Conservation (phyloP, 495 filamentous ascomycete species). For the Tuber brumale region DNA sequence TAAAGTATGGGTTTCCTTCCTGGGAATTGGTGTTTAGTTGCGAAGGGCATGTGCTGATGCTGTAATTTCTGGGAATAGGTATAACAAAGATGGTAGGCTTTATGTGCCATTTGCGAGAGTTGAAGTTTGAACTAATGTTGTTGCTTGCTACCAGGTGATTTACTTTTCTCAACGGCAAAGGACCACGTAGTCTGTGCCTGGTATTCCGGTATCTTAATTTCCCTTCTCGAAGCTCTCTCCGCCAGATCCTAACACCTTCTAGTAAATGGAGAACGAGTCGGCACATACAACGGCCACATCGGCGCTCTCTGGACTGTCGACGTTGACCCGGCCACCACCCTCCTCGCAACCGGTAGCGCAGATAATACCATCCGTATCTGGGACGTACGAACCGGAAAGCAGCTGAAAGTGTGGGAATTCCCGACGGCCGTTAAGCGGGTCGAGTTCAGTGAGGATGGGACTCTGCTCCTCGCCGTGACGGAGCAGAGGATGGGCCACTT, state of each 20-base stretch:
- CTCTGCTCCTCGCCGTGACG: constrained; percentile 79
- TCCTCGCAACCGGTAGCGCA: constrained; percentile 90
- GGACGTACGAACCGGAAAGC: constrained; percentile 89
- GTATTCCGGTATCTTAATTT: constrained; percentile 52
- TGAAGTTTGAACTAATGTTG: constrained; percentile 13
- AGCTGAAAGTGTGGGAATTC: constrained; percentile 95
- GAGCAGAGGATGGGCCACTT: constrained; percentile 96
- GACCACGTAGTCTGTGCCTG: constrained; percentile 94
- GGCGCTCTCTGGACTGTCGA: constrained; percentile 99
- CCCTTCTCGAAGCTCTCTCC: neutral
- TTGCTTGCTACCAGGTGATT: constrained; percentile 56
- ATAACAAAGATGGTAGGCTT: constrained; percentile 64
- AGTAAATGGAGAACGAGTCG: constrained; percentile 88
- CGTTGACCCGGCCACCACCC: constrained; percentile 85
- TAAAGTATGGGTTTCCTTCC: constrained; percentile 58
- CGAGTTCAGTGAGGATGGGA: constrained; percentile 90
- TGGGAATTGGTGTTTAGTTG: neutral
- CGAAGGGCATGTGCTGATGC: constrained; percentile 10
- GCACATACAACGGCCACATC: constrained; percentile 93
- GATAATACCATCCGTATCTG: constrained; percentile 97
- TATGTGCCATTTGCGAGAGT: neutral
- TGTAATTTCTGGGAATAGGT: constrained; percentile 48
- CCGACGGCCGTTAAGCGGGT: constrained; percentile 91
- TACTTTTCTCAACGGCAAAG: constrained; percentile 95
- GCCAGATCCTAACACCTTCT: neutral